Evolutionary conservation across 2,329 filamentous ascomycete species (phyloP), one percentile per base, ranked within the genome.

Genomic region (Laburnicola sp.): DNA sequence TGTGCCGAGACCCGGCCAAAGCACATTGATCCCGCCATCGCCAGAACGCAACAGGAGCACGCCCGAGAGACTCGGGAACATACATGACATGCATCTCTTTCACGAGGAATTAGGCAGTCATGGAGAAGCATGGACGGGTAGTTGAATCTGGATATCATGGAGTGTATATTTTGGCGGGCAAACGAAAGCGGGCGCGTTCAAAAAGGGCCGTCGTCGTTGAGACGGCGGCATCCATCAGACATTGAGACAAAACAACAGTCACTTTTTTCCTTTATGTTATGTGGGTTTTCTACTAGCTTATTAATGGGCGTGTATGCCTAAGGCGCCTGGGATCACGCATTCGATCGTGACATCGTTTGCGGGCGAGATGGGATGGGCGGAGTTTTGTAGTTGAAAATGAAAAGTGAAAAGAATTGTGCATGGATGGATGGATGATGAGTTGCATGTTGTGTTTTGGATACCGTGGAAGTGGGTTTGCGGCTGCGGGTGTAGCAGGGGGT

Each of bases 281-380:
- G 32, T 6, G 25, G 25, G 5, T 35, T 47, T n/a, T n/a, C 34
- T 56, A 47, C 35, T 48, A 46, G 45, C 34, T 45, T 16, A 30
- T 30, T 45, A 45, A 45, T 45, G 22, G 43, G 43, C 43, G 25
- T 27, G n/a, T 30, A 28, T 31, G 25, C 25, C 34, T 25, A n/a
- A n/a, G n/a, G n/a, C n/a, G 25, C 25, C 8, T 16, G 41, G 39
- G 45, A 50, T 34, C 36, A 42, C 52, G 39, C 32, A 23, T 47
- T 45, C 40, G 43, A 50, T n/a, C n/a, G n/a, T n/a, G n/a, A n/a
- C n/a, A n/a, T n/a, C n/a, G n/a, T n/a, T n/a, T n/a, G n/a, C n/a
- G n/a, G n/a, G n/a, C n/a, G n/a, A n/a, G n/a, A n/a, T n/a, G n/a
- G n/a, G n/a, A n/a, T n/a, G n/a, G n/a, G n/a, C n/a, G n/a, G n/a